These are phyloP conservation scores for Alternaria incomplexa DNA, from an alignment of 2,329 filamentous ascomycete species.

Conservation along the genomic window DNA sequence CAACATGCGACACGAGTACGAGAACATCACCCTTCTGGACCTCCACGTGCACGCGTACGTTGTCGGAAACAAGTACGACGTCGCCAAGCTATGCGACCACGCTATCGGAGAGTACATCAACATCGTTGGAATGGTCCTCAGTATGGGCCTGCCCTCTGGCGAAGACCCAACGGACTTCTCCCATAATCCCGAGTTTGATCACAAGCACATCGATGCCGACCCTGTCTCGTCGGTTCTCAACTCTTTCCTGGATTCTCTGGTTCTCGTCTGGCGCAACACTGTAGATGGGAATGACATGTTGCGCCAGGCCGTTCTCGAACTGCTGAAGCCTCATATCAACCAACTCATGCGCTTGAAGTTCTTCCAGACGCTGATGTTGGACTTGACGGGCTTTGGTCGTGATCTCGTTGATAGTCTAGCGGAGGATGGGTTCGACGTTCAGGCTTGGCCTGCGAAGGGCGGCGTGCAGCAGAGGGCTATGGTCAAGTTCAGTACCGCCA, in stretches of 20 bases:
- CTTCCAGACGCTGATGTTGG: slow-evolving; percentile 23
- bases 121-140: slow-evolving; percentile 14
- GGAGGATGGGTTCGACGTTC: slow-evolving; percentile 29
- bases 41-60: slow-evolving; percentile 35
- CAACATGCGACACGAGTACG: slow-evolving; percentile 6
- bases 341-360: slow-evolving; percentile 16
- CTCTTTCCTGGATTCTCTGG: slow-evolving; percentile 28
- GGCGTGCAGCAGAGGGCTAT: not conserved
- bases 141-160: not conserved
- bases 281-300: slow-evolving; percentile 14
- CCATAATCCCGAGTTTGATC: not conserved
- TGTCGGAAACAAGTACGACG: slow-evolving; percentile 25
- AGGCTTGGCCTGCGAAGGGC: not conserved
- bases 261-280: slow-evolving; percentile 33
- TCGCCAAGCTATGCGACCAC: slow-evolving; percentile 15
- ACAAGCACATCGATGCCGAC: not conserved
- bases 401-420: slow-evolving; percentile 22
- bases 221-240: not conserved
- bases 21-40: slow-evolving; percentile 29
- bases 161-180: not conserved
- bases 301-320: slow-evolving; percentile 19
- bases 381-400: slow-evolving; percentile 17
- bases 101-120: slow-evolving; percentile 19
- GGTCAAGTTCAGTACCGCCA: slow-evolving; percentile 1
- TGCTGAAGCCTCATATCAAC: slow-evolving; percentile 23